Base-by-base conservation (phyloP, 2,329 filamentous ascomycete genomes). In the Zymoseptoria passerinii region DNA sequence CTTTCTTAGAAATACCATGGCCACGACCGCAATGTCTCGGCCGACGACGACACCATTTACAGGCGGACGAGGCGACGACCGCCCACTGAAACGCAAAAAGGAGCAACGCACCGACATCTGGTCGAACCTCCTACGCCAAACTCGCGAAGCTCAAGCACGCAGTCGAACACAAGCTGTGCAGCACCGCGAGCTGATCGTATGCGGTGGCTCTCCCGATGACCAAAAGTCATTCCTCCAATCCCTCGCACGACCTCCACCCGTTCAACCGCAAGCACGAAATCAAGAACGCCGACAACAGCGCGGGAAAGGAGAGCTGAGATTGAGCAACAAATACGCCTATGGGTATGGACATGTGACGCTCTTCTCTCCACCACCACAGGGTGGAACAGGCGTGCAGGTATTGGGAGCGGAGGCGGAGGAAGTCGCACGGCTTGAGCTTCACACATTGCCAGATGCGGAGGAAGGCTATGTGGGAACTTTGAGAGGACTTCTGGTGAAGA, bases 111-210 rank as follows among this genome's bases (percentile, higher is more conserved):
- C 63, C 10, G 70, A 72, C 35, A 72, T 71, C 60, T 72, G 70
- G 70, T 67, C 68, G 28, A 65, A 61, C 57, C 66, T 72, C 52
- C 65, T 72, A 8, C 66, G 68, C 54, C 68, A 70, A 58, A 72
- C 70, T 27, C 68, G 68, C 56, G 67, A 70, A 65, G 70, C 70
- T 19, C 70, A 72, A 63, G 67, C 70, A 35, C 68, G 70, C n/a
- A 67, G 57, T 56, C 63, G 67, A 52, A 69, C 68, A 28, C 66
- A 68, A 49, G 64, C 67, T 2, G 52, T 71, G n/a, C 67, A 70
- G 49, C 64, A 68, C 51, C 65, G 69, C 52, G 58, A 65, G 28
- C 61, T 72, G 9, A 50, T 72, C 19, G 54, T 72, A 8, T 71
- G 69, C 40, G 70, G 70, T 29, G 69, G 68, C 61, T 67, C 66